Percentiles rank a stretch among this genome's conserved stretches.
phyloP scores from a whole-genome alignment of 768 basidiomycete species.

The Jaapia argillacea region DNA sequence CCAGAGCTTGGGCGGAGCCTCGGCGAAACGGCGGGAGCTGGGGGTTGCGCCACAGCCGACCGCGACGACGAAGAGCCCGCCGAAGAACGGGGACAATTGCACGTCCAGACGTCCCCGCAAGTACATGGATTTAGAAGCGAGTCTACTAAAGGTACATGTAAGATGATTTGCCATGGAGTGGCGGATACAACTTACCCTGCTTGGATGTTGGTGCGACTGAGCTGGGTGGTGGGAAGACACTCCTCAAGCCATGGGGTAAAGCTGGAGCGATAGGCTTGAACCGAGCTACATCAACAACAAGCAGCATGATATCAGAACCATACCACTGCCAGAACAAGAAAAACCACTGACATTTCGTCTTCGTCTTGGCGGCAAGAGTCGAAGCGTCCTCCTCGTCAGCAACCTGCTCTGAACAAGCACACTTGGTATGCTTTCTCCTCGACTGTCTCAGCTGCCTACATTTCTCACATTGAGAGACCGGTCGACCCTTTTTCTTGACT shows the following conservation, averaged over 20 bases:
- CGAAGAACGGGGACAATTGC: constrained; percentile 27
- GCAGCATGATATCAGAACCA: no score
- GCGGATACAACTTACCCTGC: constrained; percentile 8
- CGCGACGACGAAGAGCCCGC: neutral
- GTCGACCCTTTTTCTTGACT: constrained; percentile 80
- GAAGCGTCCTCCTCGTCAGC: no score
- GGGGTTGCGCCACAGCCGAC: neutral
- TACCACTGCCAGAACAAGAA: no score
- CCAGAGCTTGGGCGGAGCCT: neutral
- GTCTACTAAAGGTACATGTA: constrained; percentile 32
- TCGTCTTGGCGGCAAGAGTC: no score
- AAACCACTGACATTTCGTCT: no score
- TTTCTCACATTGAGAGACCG: constrained; percentile 71
- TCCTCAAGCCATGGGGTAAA: constrained; percentile 64
- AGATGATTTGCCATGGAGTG: constrained; percentile 3
- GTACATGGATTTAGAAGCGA: constrained; percentile 55
- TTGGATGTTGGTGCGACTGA: constrained; percentile 22
- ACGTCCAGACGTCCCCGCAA: constrained; percentile 46
- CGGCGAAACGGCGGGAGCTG: neutral
- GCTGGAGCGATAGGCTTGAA: constrained; percentile 66
- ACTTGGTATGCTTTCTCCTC: constrained; percentile 43
- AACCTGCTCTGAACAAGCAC: no score
- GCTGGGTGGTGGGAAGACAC: constrained; percentile 26
- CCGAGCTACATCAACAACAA: no score
- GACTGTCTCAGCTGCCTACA: constrained; percentile 69